Conservation (phyloP, 1,284 basidiomycete species). For the Pseudozyma thailandica region DNA sequence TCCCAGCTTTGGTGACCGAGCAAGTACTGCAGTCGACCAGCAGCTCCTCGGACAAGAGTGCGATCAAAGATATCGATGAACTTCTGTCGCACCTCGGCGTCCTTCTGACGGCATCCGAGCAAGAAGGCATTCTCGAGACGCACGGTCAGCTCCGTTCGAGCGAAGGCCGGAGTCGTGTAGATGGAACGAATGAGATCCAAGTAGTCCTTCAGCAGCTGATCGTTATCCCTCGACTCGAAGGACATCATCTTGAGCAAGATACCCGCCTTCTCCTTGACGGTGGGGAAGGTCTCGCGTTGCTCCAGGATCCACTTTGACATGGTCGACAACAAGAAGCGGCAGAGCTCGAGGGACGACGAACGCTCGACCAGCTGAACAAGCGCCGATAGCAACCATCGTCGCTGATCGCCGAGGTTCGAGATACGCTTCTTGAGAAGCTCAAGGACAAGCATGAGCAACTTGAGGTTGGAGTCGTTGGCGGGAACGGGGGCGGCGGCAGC, state of each 20-base stretch:
- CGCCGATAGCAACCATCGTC: slow-evolving; percentile 77
- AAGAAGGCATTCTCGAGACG: slow-evolving; percentile 93
- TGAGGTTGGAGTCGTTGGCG: slow-evolving; percentile 64
- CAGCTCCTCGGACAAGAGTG: slow-evolving; percentile 84
- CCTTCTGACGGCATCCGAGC: slow-evolving; percentile 86
- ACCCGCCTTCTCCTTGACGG: slow-evolving; percentile 94
- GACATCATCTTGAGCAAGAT: slow-evolving; percentile 89
- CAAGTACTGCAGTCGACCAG: slow-evolving; percentile 86
- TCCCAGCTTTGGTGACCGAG: slow-evolving; percentile 97
- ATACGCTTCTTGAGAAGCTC: slow-evolving; percentile 72
- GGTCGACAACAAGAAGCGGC: slow-evolving; percentile 86
- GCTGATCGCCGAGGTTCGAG: slow-evolving; percentile 72
- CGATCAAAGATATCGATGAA: slow-evolving; percentile 92
- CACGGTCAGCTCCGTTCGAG: slow-evolving; percentile 91
- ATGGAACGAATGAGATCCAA: slow-evolving; percentile 92
- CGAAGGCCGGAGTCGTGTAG: slow-evolving; percentile 85
- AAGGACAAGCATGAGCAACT: slow-evolving; percentile 71
- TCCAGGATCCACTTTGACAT: slow-evolving; percentile 89
- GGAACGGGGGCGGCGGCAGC: slow-evolving; percentile 69
- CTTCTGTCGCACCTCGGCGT: slow-evolving; percentile 80
- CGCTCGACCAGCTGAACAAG: slow-evolving; percentile 88
- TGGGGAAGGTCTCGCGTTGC: slow-evolving; percentile 72
- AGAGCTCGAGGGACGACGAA: slow-evolving; percentile 84
- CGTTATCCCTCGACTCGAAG: slow-evolving; percentile 80
- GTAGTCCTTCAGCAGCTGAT: slow-evolving; percentile 82